Conservation (phyloP, 441 rosid species). For the Raphanus hybrid region DNA sequence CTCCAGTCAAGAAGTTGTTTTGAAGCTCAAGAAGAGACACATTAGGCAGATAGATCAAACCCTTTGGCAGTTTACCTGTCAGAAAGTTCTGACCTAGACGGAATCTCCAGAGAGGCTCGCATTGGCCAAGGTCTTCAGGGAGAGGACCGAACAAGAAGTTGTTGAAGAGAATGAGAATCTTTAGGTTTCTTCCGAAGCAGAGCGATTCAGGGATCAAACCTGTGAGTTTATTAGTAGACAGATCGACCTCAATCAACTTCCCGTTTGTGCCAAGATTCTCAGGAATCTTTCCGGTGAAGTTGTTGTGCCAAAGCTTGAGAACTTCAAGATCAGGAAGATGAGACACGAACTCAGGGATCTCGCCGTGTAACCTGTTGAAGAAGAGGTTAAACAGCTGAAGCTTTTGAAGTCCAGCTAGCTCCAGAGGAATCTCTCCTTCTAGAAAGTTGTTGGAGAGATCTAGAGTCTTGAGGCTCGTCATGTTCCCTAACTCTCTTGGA, state of each 20-base stretch:
- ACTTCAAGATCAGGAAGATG: constrained; percentile 61
- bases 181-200: constrained; percentile 65
- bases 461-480: constrained; percentile 61
- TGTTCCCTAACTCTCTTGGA: constrained; percentile 69
- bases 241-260: constrained; percentile 61
- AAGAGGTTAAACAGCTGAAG: constrained; percentile 71
- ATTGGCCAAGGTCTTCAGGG: constrained; percentile 75
- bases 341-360: constrained; percentile 68
- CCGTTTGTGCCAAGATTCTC: constrained; percentile 73
- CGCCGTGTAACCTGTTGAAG: constrained; percentile 73
- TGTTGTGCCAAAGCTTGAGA: constrained; percentile 79
- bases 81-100: constrained; percentile 79
- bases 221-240: constrained; percentile 87
- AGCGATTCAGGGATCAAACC: constrained; percentile 74
- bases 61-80: constrained; percentile 66
- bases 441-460: constrained; percentile 85
- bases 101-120: constrained; percentile 62
- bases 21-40: constrained; percentile 76
- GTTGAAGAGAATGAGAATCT: constrained; percentile 64
- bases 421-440: constrained; percentile 70
- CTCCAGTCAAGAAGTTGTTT: constrained; percentile 65
- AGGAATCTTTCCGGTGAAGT: constrained; percentile 82
- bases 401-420: constrained; percentile 57
- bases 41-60: constrained; percentile 71
- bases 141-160: constrained; percentile 84